Evolutionary conservation across 2,329 filamentous ascomycete genomes (phyloP).

Genomic region (Microascus cirrosus): DNA sequence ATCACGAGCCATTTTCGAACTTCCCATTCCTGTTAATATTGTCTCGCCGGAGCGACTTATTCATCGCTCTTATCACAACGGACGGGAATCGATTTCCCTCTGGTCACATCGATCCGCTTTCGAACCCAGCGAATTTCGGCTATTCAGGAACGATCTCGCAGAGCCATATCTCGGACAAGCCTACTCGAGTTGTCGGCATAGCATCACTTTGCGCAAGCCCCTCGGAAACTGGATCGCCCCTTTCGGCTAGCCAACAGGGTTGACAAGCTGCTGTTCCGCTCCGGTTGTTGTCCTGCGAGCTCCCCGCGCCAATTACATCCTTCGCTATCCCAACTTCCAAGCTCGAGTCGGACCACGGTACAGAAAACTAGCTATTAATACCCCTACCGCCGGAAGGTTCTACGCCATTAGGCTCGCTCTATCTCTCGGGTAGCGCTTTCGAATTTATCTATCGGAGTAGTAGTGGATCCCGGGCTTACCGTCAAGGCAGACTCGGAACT

Average conservation of each 20-base stretch:
- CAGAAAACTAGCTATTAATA: too few species aligned
- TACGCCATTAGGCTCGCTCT: not conserved
- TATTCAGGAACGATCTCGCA: too few species aligned
- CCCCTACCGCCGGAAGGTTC: not conserved
- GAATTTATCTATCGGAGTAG: not conserved
- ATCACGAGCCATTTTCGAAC: not conserved
- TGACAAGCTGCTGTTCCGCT: too few species aligned
- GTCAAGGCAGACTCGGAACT: not conserved
- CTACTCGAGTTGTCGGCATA: too few species aligned
- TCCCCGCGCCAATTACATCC: too few species aligned
- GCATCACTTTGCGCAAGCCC: too few species aligned
- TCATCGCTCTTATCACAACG: not conserved
- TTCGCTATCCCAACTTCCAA: too few species aligned
- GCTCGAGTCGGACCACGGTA: too few species aligned
- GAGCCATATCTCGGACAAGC: too few species aligned
- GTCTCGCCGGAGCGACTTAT: not conserved
- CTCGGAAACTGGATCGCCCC: too few species aligned
- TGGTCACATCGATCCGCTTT: not conserved
- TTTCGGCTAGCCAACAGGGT: too few species aligned
- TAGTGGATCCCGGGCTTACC: not conserved
- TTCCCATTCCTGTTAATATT: not conserved
- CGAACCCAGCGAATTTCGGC: not conserved
- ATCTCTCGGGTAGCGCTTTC: not conserved
- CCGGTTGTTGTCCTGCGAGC: too few species aligned
- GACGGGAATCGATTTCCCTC: not conserved